Base-by-base conservation (phyloP, 2,329 filamentous ascomycete genomes). In the Emmonsiellopsis sp. region DNA sequence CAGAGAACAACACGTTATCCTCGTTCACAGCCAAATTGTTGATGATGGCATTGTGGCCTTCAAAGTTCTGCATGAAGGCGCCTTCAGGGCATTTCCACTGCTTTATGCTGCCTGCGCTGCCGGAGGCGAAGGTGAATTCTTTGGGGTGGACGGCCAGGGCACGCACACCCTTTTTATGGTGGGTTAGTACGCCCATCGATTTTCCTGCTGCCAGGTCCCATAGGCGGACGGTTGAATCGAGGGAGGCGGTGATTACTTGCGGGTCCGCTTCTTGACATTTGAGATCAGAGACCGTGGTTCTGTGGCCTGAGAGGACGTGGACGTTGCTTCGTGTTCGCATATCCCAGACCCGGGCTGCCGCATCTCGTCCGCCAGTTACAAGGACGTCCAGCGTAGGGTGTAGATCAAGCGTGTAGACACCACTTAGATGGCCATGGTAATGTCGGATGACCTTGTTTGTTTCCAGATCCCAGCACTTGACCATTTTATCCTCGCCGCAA, bases 81-180 rank as follows among this genome's bases (percentile, higher is more conserved):
- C 92, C 94, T 67, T 96, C 90, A 1, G 94, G 94, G 61, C 91
- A 97, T 70, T 97, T 96, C 92, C 93, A 98, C 73, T 98, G 93
- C 77, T 98, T 98, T 73, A 98, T 96, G 67, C 87, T 91, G 26
- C 87, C 87, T 0, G 92, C 91, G 64, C 89, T 95, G 43, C 87
- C 93, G 56, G 83, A 91, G 4, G 93, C 93, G 67, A 98, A 98
- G 0, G 94, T 98, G 67, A 95, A 98, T 70, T 98, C 93, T 56
- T 82, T 83, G 0, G 94, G 93, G 67, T 98, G 93, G 3, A 86
- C 79, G 9, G 89, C 82, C 10, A 98, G 79, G 2, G 86, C 84
- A 50, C 93, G 83, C 9, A 98, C 91, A 54, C 92, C 91, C 75
- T 97, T 97, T 70, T 98, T 98, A 80, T 98, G 93, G 69, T 98